Evolutionary conservation across 371 early-diverging fungal species (phyloP).

Genomic region (Apophysomyces elegans): DNA sequence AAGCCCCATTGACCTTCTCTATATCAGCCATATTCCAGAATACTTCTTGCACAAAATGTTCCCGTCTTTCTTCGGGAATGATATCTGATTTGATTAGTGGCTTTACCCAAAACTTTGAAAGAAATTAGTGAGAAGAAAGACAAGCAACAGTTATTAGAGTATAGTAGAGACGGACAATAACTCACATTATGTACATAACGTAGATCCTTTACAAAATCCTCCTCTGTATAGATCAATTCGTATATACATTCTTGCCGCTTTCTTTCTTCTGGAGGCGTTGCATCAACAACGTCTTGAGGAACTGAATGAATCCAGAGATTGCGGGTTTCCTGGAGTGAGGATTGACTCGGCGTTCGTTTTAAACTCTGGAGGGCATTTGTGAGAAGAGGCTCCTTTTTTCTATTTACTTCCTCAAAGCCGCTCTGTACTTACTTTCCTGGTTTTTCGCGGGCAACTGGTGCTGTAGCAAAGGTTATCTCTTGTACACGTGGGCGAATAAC

Average conservation of each 20-base stretch:
- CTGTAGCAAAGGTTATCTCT: constrained; percentile 79
- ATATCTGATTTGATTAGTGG: constrained; percentile 74
- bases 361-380: neutral
- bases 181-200: constrained; percentile 33
- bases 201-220: constrained; percentile 82
- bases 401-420: too few relatives aligned
- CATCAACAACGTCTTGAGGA: constrained; percentile 25
- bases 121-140: neutral
- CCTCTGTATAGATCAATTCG: constrained; percentile 86
- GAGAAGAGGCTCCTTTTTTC: constrained; percentile 21
- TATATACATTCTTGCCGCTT: constrained; percentile 90
- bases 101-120: constrained; percentile 60
- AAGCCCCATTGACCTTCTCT: constrained; percentile 68
- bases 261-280: constrained; percentile 56
- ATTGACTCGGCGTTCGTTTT: constrained; percentile 17
- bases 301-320: constrained; percentile 32
- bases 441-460: constrained; percentile 70
- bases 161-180: neutral
- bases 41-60: constrained; percentile 78
- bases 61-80: constrained; percentile 64
- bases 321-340: constrained; percentile 17
- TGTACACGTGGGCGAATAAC: constrained; percentile 79
- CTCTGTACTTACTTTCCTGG: constrained; percentile 14
- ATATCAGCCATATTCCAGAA: constrained; percentile 86
- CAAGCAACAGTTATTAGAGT: neutral